Percentiles rank a stretch among this genome's conserved stretches.
These are phyloP conservation scores for Nematodospora valgi DNA, from an alignment of 805 yeast species.

Conservation along the genomic window DNA sequence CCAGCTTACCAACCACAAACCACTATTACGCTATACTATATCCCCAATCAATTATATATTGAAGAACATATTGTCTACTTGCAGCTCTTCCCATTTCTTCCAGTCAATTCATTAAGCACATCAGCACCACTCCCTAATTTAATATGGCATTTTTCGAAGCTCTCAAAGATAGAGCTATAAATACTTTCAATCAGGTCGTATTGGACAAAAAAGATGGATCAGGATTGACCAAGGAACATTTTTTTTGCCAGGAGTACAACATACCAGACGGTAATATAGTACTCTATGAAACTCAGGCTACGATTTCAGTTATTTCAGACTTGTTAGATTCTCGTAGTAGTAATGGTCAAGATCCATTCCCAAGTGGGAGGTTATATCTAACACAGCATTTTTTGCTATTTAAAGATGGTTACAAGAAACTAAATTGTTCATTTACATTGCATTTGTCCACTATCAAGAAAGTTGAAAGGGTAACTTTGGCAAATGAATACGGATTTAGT, in stretches of 20 bases:
- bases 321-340: neutral
- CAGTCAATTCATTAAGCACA: too few species aligned
- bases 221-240: slow-evolving; percentile 63
- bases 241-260: slow-evolving; percentile 61
- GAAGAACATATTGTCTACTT: too few species aligned
- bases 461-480: slow-evolving; percentile 83
- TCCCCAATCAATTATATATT: too few species aligned
- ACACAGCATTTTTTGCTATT: slow-evolving; percentile 77
- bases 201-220: slow-evolving; percentile 38
- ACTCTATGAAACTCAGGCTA: slow-evolving; percentile 65
- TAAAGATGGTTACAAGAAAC: slow-evolving; percentile 63
- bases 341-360: slow-evolving; percentile 18
- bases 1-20: too few species aligned
- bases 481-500: slow-evolving; percentile 73
- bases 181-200: slow-evolving; percentile 37
- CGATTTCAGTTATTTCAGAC: slow-evolving; percentile 33
- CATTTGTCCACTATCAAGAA: slow-evolving; percentile 78
- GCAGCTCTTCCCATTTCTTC: too few species aligned
- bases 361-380: slow-evolving; percentile 64
- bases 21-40: too few species aligned
- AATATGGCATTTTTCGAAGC: slow-evolving; percentile 51
- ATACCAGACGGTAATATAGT: slow-evolving; percentile 71
- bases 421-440: slow-evolving; percentile 63
- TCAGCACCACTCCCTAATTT: too few species aligned
- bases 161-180: slow-evolving; percentile 45